These are phyloP conservation scores for Cyanodermella asteris DNA, from an alignment of 2,329 filamentous ascomycete species.

Conservation along the genomic window DNA sequence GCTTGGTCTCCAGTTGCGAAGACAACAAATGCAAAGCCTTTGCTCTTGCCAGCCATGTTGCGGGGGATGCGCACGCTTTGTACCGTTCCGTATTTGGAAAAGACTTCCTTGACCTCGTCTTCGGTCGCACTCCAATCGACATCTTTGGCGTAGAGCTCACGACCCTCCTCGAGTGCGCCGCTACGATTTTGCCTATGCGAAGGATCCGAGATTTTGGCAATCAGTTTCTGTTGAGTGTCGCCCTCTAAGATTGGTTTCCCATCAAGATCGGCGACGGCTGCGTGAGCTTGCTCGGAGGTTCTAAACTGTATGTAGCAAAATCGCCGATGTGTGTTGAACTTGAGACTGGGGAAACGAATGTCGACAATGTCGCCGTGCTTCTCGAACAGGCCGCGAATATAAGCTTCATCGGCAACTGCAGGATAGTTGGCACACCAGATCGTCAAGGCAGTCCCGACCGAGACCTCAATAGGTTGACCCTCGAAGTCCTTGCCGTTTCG, in stretches of 20 bases:
- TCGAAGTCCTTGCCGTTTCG: constrained; percentile 63
- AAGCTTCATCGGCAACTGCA: constrained; percentile 24
- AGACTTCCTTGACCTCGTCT: constrained; percentile 46
- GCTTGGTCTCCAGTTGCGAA: constrained; percentile 50
- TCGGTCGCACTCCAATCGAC: constrained; percentile 41
- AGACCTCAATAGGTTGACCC: constrained; percentile 50
- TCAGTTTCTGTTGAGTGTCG: constrained; percentile 46
- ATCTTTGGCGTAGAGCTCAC: constrained; percentile 62
- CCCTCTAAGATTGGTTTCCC: constrained; percentile 44
- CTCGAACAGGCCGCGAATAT: constrained; percentile 34
- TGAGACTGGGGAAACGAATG: constrained; percentile 76
- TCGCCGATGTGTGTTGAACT: constrained; percentile 66
- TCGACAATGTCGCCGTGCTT: constrained; percentile 63
- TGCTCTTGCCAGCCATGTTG: constrained; percentile 44
- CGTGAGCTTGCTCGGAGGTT: constrained; percentile 41
- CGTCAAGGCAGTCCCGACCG: constrained; percentile 54
- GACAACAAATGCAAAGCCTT: constrained; percentile 61
- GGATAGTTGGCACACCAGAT: constrained; percentile 86
- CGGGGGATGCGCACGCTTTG: constrained; percentile 49
- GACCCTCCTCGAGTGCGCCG: constrained; percentile 64
- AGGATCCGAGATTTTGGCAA: constrained; percentile 71
- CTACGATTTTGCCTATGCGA: constrained; percentile 53
- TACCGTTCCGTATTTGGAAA: constrained; percentile 55
- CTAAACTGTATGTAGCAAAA: constrained; percentile 95
- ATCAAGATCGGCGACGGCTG: constrained; percentile 52